Conservation (phyloP, 23 red algal species). For the Gracilaria caudata region DNA sequence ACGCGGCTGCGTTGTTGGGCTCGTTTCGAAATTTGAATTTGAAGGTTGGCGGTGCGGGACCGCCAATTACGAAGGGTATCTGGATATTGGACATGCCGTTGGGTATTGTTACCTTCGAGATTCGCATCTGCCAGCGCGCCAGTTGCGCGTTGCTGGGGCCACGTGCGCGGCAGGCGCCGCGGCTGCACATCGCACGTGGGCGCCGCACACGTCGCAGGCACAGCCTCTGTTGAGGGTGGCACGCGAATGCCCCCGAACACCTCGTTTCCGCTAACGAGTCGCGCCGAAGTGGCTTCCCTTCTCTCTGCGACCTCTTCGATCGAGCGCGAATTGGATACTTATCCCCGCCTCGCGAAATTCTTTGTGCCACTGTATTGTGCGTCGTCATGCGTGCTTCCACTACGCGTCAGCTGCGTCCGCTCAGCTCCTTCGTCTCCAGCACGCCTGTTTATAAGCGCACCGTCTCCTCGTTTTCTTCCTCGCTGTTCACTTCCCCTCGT, state of each 20-base stretch:
- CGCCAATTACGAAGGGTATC: too few species aligned
- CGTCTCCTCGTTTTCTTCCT: background rate
- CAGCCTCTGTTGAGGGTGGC: too few species aligned
- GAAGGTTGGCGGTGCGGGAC: background rate
- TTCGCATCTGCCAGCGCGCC: background rate
- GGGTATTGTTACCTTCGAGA: background rate
- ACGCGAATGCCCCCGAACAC: background rate
- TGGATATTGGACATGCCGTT: too few species aligned
- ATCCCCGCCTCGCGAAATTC: background rate
- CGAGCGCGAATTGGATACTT: background rate
- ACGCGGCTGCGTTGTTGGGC: background rate
- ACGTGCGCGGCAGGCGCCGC: background rate
- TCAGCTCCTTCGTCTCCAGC: background rate
- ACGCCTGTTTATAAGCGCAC: background rate
- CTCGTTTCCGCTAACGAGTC: background rate
- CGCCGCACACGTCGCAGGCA: background rate
- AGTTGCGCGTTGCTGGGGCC: background rate
- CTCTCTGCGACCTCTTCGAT: background rate
- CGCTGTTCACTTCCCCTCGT: background rate
- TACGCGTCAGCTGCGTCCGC: conserved; percentile 25
- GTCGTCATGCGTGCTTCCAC: conserved; percentile 19
- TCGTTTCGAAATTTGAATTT: conserved; percentile 14
- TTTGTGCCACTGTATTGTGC: background rate
- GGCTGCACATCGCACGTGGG: background rate
- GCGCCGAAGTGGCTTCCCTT: background rate